Conservation (phyloP, 2,329 filamentous ascomycete species). For the Penicillium thymicola region DNA sequence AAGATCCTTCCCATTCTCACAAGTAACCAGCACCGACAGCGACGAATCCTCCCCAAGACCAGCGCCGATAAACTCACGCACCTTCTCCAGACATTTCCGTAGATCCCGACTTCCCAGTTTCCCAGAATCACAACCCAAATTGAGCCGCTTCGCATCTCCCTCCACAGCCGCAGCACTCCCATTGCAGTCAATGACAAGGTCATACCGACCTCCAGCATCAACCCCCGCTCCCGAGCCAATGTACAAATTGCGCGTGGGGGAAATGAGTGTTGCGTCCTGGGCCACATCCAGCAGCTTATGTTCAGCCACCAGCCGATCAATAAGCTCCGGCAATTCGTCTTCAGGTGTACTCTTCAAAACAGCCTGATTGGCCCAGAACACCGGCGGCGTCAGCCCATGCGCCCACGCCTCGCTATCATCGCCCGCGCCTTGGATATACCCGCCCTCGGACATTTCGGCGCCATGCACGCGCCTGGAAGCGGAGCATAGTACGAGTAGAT, state of each 20-base stretch:
- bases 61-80: constrained; percentile 55
- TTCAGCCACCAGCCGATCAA: constrained; percentile 43
- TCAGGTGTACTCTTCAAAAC: constrained; percentile 63
- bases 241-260: constrained; percentile 40
- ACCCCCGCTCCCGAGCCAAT: constrained; percentile 29
- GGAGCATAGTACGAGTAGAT: constrained; percentile 79
- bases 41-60: constrained; percentile 30
- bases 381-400: constrained; percentile 66
- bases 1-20: constrained; percentile 74
- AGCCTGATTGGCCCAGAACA: constrained; percentile 74
- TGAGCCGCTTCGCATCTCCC: constrained; percentile 41
- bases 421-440: constrained; percentile 90
- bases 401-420: constrained; percentile 97
- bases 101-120: constrained; percentile 82
- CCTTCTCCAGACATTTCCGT: constrained; percentile 64
- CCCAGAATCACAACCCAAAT: constrained; percentile 64
- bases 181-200: constrained; percentile 43
- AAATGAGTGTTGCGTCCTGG: constrained; percentile 31
- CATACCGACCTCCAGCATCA: constrained; percentile 44
- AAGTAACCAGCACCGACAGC: constrained; percentile 58
- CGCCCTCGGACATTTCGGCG: constrained; percentile 65
- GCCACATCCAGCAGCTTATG: constrained; percentile 19
- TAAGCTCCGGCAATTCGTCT: constrained; percentile 56
- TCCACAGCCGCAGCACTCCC: constrained; percentile 34
- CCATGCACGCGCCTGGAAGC: constrained; percentile 70